These are phyloP conservation scores for Tanacetum coccineum DNA, from an alignment of 129 eudicot genomes.

Conservation along the genomic window DNA sequence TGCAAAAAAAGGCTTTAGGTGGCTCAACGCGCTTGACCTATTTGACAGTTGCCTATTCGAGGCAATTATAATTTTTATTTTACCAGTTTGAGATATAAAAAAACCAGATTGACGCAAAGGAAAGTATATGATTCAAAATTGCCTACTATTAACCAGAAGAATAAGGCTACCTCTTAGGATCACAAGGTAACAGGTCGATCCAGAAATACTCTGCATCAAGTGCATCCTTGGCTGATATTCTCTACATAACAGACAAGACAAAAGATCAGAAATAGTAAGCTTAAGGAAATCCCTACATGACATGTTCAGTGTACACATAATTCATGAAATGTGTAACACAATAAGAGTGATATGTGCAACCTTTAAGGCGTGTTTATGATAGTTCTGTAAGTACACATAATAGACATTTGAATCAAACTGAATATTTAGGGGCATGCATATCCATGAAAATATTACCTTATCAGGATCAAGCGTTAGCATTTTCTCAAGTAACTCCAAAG, in stretches of 20 bases:
- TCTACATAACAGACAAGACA: conserved; percentile 36
- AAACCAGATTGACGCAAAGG: no score
- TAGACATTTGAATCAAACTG: no score
- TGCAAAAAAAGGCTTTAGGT: no score
- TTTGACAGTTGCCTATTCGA: no score
- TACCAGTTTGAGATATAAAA: background rate
- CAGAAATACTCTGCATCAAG: conserved; percentile 97
- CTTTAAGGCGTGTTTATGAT: no score
- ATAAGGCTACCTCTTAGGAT: conserved; percentile 65
- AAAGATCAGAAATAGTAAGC: conserved; percentile 7
- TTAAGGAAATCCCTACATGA: conserved; percentile 1
- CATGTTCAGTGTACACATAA: conserved; percentile 3
- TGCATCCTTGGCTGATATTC: conserved; percentile 93
- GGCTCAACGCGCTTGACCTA: no score
- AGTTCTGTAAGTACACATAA: no score
- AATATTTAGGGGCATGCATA: background rate
- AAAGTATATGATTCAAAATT: no score
- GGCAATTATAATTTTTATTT: no score
- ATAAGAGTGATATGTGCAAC: background rate
- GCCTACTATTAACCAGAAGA: background rate
- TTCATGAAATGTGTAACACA: conserved; percentile 5
- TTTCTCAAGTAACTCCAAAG: no score
- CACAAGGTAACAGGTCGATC: conserved; percentile 94
- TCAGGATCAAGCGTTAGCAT: no score
- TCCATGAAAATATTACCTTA: conserved; percentile 51